phyloP scores from a whole-genome alignment of 331 rosid genomes.

The Phaseolus coccineus region DNA sequence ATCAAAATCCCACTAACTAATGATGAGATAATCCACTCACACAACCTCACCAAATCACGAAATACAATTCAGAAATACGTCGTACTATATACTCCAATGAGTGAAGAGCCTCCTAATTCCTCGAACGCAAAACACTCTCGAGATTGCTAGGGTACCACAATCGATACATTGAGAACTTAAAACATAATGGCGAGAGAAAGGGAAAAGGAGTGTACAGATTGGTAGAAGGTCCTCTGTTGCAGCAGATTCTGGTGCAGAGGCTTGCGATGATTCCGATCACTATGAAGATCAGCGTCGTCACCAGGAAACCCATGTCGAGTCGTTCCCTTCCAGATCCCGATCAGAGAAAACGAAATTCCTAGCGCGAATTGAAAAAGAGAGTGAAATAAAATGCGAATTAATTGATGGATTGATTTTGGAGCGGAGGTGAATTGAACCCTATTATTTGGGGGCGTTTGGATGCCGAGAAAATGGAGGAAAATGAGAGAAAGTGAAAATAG shows the following conservation, averaged over 20 bases:
- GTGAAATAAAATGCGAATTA: neutral
- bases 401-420: neutral
- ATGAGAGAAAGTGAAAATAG: neutral
- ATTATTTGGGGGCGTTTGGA: slow-evolving; percentile 6
- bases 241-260: slow-evolving; percentile 78
- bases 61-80: slow-evolving; percentile 12
- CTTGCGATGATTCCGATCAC: slow-evolving; percentile 72
- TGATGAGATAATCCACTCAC: neutral
- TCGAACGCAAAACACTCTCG: slow-evolving; percentile 6
- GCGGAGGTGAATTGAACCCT: neutral
- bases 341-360: slow-evolving; percentile 53
- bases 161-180: neutral
- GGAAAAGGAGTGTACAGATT: slow-evolving; percentile 63
- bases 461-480: slow-evolving; percentile 32
- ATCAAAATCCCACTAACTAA: slow-evolving; percentile 17
- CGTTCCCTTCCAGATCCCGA: slow-evolving; percentile 50
- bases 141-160: neutral
- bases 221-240: slow-evolving; percentile 72
- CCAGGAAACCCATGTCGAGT: slow-evolving; percentile 70
- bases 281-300: slow-evolving; percentile 70
- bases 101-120: slow-evolving; percentile 3
- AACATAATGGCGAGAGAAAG: neutral
- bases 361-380: neutral
- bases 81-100: neutral
- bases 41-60: neutral